Evolutionary conservation across 352 stramenopile genomes (phyloP).

Genomic region (Phytophthora fragariae): DNA sequence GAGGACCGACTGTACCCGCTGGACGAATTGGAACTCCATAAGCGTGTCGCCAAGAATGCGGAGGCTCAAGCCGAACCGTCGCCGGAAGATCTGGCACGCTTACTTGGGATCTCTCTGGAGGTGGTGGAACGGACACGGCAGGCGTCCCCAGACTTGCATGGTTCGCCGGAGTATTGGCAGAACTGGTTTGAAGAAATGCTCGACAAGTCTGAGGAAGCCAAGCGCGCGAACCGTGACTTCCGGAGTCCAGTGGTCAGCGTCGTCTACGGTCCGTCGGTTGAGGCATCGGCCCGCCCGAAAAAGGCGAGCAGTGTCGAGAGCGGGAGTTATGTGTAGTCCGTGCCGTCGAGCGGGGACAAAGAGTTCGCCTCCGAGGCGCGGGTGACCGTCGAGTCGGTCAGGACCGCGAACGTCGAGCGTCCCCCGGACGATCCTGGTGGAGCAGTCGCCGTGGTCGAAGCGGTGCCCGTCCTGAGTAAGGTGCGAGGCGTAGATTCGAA

Average conservation of each 20-base stretch:
- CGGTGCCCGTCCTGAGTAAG: background rate
- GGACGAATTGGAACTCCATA: too few species aligned
- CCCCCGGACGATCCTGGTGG: background rate
- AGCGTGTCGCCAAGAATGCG: too few species aligned
- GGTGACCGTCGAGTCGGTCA: background rate
- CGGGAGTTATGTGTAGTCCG: background rate
- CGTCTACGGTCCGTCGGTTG: background rate
- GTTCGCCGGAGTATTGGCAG: slow-evolving; percentile 3
- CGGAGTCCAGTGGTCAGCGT: background rate
- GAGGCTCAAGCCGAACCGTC: background rate
- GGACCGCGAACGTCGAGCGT: background rate
- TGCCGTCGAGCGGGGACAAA: background rate
- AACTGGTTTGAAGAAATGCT: background rate
- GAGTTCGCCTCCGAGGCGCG: background rate
- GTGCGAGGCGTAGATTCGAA: background rate
- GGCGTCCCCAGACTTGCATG: background rate
- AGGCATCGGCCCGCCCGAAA: too few species aligned
- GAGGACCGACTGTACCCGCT: too few species aligned
- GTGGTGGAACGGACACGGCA: background rate
- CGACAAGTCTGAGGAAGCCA: background rate
- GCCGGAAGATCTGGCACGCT: background rate
- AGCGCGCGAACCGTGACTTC: slow-evolving; percentile 8
- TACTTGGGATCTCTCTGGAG: background rate
- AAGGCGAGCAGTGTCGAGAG: background rate
- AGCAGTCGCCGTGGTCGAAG: background rate